Conservation (phyloP, 345 rosid genomes). For the Melaleuca quinquenervia region DNA sequence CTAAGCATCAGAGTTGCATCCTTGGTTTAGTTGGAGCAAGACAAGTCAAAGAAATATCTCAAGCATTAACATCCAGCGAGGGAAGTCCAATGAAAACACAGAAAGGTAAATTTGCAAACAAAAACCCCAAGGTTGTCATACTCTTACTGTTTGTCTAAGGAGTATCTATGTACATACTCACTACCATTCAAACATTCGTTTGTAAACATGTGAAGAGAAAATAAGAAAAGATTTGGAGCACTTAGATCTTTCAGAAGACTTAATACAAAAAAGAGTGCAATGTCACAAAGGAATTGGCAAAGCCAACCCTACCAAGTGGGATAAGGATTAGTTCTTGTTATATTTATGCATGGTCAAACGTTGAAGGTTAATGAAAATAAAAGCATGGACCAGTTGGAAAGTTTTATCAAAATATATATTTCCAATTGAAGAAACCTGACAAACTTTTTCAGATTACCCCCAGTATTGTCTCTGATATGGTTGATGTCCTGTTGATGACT, state of each 20-base stretch:
- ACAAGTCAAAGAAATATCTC: neutral
- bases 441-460: conserved; percentile 43
- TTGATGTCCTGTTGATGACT: conserved; percentile 43
- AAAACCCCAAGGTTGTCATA: neutral
- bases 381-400: neutral
- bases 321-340: neutral
- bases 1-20: neutral
- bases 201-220: neutral
- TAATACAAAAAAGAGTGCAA: neutral
- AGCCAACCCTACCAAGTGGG: neutral
- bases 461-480: conserved; percentile 35
- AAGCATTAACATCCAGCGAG: neutral
- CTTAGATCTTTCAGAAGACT: neutral
- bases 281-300: neutral
- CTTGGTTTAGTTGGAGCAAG: neutral
- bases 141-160: neutral
- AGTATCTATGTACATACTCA: neutral
- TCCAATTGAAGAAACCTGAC: neutral
- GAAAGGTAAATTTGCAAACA: neutral
- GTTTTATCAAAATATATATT: neutral
- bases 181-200: neutral
- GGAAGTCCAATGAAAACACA: neutral
- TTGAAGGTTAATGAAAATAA: neutral
- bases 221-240: neutral
- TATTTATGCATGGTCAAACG: neutral